Conservation (phyloP, 768 basidiomycete genomes). For the Chalciporus sphaerocephalus region DNA sequence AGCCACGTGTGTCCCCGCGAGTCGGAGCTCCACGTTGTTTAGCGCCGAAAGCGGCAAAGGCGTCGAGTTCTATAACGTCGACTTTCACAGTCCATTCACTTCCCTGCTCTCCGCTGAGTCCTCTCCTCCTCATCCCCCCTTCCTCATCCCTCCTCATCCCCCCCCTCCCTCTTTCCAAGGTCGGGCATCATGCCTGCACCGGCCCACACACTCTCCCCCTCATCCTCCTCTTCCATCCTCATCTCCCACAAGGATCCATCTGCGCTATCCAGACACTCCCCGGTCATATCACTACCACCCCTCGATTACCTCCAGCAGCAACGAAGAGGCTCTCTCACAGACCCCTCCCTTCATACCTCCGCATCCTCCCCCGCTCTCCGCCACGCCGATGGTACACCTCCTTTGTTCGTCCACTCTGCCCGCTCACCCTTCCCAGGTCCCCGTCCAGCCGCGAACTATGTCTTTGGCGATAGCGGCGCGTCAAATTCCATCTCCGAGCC, state of each 20-base stretch:
- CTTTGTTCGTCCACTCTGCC: conserved; percentile 8
- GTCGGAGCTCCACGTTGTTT: conserved; percentile 28
- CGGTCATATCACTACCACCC: conserved; percentile 62
- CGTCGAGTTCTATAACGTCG: conserved; percentile 30
- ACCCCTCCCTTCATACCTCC: conserved; percentile 69
- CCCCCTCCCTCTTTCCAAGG: conserved; percentile 2
- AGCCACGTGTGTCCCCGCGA: conserved; percentile 30
- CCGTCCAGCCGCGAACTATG: conserved; percentile 63
- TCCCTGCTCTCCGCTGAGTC: not conserved
- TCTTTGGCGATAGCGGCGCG: conserved; percentile 52
- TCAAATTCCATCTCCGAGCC: conserved; percentile 39
- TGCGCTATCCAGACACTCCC: conserved; percentile 40
- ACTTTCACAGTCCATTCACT: conserved; percentile 20
- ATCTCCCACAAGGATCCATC: conserved; percentile 29
- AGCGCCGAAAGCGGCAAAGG: conserved; percentile 21
- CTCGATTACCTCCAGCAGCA: conserved; percentile 78
- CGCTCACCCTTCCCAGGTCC: conserved; percentile 37
- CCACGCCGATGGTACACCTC: conserved; percentile 22
- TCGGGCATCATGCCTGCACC: conserved; percentile 12
- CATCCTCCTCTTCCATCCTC: conserved; percentile 8
- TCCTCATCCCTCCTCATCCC: not conserved
- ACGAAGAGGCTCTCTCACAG: conserved; percentile 79
- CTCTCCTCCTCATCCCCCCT: not conserved
- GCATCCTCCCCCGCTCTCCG: conserved; percentile 19
- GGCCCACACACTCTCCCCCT: not conserved